phyloP scores from a whole-genome alignment of 176 grass and related monocot genomes.

The Oryza glaberrima region DNA sequence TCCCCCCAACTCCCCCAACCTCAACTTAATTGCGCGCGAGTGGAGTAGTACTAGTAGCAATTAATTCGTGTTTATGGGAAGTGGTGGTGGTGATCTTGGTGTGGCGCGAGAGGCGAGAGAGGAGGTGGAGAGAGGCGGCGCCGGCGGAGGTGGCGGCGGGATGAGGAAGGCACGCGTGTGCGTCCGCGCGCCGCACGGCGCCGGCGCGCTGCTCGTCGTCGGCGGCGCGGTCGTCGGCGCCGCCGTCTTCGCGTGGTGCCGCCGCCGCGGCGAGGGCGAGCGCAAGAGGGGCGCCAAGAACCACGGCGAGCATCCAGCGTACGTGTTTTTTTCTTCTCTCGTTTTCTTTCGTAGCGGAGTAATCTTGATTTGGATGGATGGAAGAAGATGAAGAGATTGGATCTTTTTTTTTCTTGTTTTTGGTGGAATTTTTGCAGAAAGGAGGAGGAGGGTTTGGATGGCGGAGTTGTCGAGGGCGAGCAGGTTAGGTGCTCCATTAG shows the following conservation, averaged over 20 bases:
- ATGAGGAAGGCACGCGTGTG: constrained; percentile 51
- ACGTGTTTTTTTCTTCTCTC: background rate
- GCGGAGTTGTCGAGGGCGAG: constrained; percentile 30
- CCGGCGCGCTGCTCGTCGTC: constrained; percentile 46
- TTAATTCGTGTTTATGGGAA: constrained; percentile 34
- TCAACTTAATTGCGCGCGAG: background rate
- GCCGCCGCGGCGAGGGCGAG: constrained; percentile 1
- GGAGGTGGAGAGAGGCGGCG: background rate
- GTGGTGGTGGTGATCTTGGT: constrained; percentile 4
- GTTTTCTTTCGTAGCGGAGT: background rate
- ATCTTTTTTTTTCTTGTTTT: background rate
- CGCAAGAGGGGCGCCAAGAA: background rate
- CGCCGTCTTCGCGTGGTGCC: constrained; percentile 45
- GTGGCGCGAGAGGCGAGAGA: background rate
- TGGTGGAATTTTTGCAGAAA: constrained; percentile 35
- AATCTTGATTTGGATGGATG: background rate
- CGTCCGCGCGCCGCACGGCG: constrained; percentile 44
- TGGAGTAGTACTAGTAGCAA: background rate
- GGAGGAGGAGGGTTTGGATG: background rate
- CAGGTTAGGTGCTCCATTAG: constrained; percentile 36
- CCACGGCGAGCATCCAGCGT: background rate
- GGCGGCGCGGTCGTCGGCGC: constrained; percentile 46
- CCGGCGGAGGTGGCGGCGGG: background rate
- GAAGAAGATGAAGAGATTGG: constrained; percentile 9
- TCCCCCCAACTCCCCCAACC: background rate